A percentile compares a stretch with the other conserved stretches of the same genome.
phyloP scores from a whole-genome alignment of 1,284 basidiomycete genomes.

The Trichosporon inkin region DNA sequence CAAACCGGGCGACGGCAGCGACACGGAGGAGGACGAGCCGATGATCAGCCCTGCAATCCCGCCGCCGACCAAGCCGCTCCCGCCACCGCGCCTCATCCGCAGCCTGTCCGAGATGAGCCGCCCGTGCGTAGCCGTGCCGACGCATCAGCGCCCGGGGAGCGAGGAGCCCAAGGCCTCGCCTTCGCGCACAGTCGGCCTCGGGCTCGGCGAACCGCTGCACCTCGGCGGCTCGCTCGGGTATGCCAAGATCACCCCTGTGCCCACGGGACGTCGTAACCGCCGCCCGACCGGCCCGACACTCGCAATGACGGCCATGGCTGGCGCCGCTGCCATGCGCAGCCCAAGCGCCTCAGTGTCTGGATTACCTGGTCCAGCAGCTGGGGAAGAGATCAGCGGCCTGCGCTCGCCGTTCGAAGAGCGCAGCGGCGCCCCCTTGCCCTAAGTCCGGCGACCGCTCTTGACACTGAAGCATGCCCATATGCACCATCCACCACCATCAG shows the following conservation, averaged over 20 bases:
- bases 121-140: background rate
- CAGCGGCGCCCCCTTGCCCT: too few species aligned
- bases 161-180: background rate
- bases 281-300: background rate
- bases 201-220: background rate
- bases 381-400: too few species aligned
- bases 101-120: background rate
- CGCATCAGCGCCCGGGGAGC: background rate
- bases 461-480: too few species aligned
- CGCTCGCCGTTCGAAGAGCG: too few species aligned
- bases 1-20: background rate
- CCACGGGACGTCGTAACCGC: background rate
- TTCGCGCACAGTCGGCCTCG: background rate
- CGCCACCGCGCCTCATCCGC: background rate
- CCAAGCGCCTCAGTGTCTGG: too few species aligned
- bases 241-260: background rate
- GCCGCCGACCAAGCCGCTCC: background rate
- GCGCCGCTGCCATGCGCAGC: background rate
- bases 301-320: slow-evolving; percentile 2
- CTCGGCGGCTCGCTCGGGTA: background rate
- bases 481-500: too few species aligned
- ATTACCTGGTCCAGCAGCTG: too few species aligned
- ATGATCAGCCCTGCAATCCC: background rate
- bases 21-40: background rate
- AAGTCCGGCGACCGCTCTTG: too few species aligned